Base-by-base conservation (phyloP, 192 early-diverging fungal species). In the Coemansia sp. region DNA sequence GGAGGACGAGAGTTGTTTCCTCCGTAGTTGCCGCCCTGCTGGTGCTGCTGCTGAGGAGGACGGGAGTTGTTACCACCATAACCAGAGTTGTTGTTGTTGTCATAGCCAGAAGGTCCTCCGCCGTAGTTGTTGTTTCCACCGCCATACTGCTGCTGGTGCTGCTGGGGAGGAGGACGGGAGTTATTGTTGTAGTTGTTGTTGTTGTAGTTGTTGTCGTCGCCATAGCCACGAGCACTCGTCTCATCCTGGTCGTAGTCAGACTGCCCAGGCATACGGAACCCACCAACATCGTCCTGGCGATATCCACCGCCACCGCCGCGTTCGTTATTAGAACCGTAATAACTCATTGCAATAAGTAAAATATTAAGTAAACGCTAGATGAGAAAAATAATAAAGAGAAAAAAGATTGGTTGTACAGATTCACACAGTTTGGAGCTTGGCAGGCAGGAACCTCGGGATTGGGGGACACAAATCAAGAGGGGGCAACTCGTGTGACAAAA, bases 271-370 rank as follows among this genome's bases (percentile, higher is more conserved):
- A 45, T 29, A 37, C 64, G 66, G 66, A 48, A 67, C 1, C 66
- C 66, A n/a, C 66, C 41, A 42, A 42, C 41, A 4, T 42, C 41
- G 3, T 42, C 41, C 41, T 42, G 41, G 16, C 41, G 41, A 42
- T 42, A 42, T 42, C 41, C 66, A 17, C 37, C 54, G 27, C 56
- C 17, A 17, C 35, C 54, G 16, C 24, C n/a, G 14, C 29, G 2
- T 19, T 73, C 60, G 39, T 53, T 54, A 14, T 48, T 40, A 24
- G 40, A 54, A 50, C 59, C 66, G n/a, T 66, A 39, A 69, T 64
- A 69, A 45, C 61, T 68, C 70, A 78, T 69, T 53, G 46, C 10
- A 21, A 24, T 21, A 53, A 60, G 36, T 54, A 13, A 34, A 34
- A 59, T 17, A 17, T 40, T 50, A 46, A 60, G 42, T 34, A 57